Percentiles rank a stretch among this genome's conserved stretches.
Conservation (phyloP, 2,329 filamentous ascomycete species). For the Xylariaceae sp. region DNA sequence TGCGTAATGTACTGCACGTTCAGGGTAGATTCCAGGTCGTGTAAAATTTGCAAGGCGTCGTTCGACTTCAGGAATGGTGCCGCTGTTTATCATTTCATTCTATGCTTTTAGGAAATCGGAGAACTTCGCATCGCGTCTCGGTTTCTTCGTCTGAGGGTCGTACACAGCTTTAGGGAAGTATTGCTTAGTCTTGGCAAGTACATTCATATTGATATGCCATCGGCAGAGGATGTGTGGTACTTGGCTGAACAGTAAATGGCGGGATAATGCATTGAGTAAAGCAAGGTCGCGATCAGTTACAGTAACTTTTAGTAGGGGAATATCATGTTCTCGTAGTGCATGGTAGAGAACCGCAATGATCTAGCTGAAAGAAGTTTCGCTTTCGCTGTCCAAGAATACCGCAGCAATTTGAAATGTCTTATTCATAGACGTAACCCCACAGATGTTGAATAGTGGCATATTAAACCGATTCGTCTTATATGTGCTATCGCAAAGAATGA, state of each 20-base stretch:
- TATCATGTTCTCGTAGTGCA: neutral
- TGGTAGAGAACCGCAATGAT: neutral
- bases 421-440: neutral
- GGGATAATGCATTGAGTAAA: neutral
- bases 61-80: neutral
- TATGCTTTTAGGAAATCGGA: neutral
- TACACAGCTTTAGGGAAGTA: neutral
- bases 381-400: neutral
- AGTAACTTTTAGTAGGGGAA: neutral
- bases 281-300: neutral
- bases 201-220: neutral
- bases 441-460: neutral
- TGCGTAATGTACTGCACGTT: neutral
- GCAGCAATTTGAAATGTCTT: neutral
- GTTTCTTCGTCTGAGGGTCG: neutral
- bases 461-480: neutral
- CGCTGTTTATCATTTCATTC: neutral
- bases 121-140: neutral
- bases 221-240: neutral
- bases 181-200: neutral
- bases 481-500: neutral
- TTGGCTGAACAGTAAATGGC: neutral
- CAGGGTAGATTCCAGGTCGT: neutral
- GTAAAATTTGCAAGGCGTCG: neutral
- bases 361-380: neutral